Percentiles rank a stretch among this genome's conserved stretches.
Conservation (phyloP, 148 eudicot species). For the Silene uniflora region DNA sequence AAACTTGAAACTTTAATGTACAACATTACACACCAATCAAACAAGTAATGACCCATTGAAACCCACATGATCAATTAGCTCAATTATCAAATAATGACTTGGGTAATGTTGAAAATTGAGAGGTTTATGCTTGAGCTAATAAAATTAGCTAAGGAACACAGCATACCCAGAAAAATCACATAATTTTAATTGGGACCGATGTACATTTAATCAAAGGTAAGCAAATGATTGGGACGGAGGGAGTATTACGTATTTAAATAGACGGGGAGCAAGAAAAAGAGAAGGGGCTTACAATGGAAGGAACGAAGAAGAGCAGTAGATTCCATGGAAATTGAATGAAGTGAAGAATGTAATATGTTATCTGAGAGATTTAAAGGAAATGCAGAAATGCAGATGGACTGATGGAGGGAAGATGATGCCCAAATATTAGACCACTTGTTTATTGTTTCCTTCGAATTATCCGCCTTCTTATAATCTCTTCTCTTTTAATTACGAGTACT, state of each 20-base stretch:
- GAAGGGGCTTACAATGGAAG: conserved; percentile 38
- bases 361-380: neutral
- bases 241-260: neutral
- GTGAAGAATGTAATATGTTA: neutral
- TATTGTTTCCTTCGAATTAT: conserved; percentile 33
- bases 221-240: neutral
- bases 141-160: neutral
- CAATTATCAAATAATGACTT: neutral
- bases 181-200: too few relatives aligned
- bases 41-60: neutral
- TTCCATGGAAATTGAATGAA: conserved; percentile 39
- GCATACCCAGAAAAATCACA: neutral
- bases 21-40: neutral
- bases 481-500: too few relatives aligned
- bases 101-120: conserved; percentile 1
- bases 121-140: conserved; percentile 8
- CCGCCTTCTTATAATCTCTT: conserved; percentile 31
- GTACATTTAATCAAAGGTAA: neutral
- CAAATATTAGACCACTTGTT: neutral
- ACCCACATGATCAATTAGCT: neutral
- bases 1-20: neutral
- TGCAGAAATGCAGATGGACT: neutral
- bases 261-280: neutral
- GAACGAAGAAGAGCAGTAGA: conserved; percentile 47
- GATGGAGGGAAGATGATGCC: neutral